Base-by-base conservation (phyloP, 139 green algal species). In the Auxenochlorella pyrenoidosa region DNA sequence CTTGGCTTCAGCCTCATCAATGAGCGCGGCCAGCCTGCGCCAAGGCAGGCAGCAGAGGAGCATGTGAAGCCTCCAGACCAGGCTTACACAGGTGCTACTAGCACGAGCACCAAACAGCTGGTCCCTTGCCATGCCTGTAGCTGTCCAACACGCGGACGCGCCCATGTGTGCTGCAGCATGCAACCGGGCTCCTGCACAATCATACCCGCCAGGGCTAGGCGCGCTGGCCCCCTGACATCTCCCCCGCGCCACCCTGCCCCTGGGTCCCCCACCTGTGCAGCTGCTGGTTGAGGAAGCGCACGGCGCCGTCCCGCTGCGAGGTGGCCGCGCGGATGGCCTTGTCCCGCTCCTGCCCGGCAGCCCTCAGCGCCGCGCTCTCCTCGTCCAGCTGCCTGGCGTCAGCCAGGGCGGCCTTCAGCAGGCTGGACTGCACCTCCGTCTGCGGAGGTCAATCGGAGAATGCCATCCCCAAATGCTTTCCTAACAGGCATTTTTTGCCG, bases 351-450 rank as follows among this genome's bases (percentile, higher is more conserved):
- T n/a, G 51, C 1, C 32, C 84, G 58, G 75, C 59, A 21, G 43
- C 73, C 59, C 58, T 24, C 30, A 76, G 21, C 6, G 73, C 72
- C 21, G 84, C 30, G 38, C 59, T 75, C 58, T 88, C 87, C 77
- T 88, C 92, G 26, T 92, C 91, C 32, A 95, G 88, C 43, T 89
- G 88, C 58, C 93, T 84, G 38, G 76, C 84, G 16, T 76, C 59
- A 15, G 26, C 32, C 58, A 88, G 41, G 73, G 40, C 44, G 43
- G 84, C 84, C 59, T 77, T 51, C 91, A 97, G 59, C 84, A 94
- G 86, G n/a, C 86, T 83, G 15, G 92, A 40, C 54, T 91, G 85
- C 40, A 88, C 66, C n/a, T 82, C 54, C 2, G 73, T 81, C 70
- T 90, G 87, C 65, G 47, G 10, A 10, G 47, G 47, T 6, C n/a